Conservation (phyloP, 129 eudicot genomes). For the Glebionis coronaria region DNA sequence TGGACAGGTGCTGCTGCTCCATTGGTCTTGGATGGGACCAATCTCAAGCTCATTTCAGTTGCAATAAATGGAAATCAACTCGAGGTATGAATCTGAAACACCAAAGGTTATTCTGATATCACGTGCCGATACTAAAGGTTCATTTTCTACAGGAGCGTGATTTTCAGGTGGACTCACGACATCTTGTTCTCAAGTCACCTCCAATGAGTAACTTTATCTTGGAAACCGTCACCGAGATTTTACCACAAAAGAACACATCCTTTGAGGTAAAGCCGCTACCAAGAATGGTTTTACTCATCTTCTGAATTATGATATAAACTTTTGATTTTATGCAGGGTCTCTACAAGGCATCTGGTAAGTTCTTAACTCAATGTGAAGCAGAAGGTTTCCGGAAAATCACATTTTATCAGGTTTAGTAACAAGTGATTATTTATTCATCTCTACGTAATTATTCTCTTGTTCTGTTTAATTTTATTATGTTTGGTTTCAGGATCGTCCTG, state of each 20-base stretch:
- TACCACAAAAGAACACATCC: slow-evolving; percentile 81
- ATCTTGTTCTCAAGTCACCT: slow-evolving; percentile 57
- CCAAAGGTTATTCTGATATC: background rate
- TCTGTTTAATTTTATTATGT: background rate
- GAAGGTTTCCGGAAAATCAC: slow-evolving; percentile 97
- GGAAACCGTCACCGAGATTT: slow-evolving; percentile 71
- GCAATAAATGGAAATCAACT: slow-evolving; percentile 58
- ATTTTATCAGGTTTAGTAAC: slow-evolving; percentile 69
- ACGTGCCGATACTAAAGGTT: background rate
- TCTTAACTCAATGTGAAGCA: slow-evolving; percentile 99
- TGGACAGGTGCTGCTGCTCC: slow-evolving; percentile 59
- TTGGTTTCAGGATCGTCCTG: slow-evolving; percentile 83
- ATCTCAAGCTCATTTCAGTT: slow-evolving; percentile 67
- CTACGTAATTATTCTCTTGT: background rate
- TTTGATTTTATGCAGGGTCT: slow-evolving; percentile 64
- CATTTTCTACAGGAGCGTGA: slow-evolving; percentile 55
- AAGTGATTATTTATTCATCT: background rate
- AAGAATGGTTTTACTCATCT: background rate
- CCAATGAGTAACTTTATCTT: slow-evolving; percentile 67
- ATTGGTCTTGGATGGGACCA: slow-evolving; percentile 72
- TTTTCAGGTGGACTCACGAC: slow-evolving; percentile 57
- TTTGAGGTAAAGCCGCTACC: slow-evolving; percentile 52
- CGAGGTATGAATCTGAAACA: slow-evolving; percentile 40
- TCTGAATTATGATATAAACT: background rate
- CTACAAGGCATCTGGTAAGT: slow-evolving; percentile 88